Evolutionary conservation across 805 yeast species (phyloP).

Genomic region (Sugiyamaella floridensis): DNA sequence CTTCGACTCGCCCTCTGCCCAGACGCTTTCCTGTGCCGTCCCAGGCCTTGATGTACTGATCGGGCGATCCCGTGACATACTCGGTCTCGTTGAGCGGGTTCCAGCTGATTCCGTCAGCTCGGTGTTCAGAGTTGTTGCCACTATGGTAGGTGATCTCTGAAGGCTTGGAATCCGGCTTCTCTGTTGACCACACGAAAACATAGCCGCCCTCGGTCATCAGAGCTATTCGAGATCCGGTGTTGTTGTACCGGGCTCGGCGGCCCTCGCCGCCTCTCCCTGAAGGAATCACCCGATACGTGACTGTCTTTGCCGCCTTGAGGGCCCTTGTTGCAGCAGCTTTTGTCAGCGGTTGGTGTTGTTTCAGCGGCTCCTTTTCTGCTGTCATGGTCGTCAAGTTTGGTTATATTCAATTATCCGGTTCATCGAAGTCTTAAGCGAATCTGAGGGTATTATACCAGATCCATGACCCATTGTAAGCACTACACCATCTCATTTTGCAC

Average conservation of each 20-base stretch:
- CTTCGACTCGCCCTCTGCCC: slow-evolving; percentile 29
- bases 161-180: slow-evolving; percentile 30
- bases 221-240: slow-evolving; percentile 28
- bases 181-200: slow-evolving; percentile 31
- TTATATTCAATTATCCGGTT: too few species aligned
- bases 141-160: slow-evolving; percentile 12
- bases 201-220: slow-evolving; percentile 25
- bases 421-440: too few species aligned
- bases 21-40: slow-evolving; percentile 34
- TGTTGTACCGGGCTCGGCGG: slow-evolving; percentile 26
- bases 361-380: too few species aligned
- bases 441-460: too few species aligned
- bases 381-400: too few species aligned
- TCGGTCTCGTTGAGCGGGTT: slow-evolving; percentile 40
- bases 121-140: background rate
- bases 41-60: slow-evolving; percentile 43
- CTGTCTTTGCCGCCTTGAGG: background rate
- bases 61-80: slow-evolving; percentile 46
- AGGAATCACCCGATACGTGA: background rate
- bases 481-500: too few species aligned
- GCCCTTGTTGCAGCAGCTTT: too few species aligned
- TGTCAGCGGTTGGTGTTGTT: too few species aligned
- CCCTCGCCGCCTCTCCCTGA: background rate
- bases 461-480: too few species aligned
- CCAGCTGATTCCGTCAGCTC: slow-evolving; percentile 42